Conservation (phyloP, 768 basidiomycete genomes). For the Lyophyllum shimeji region DNA sequence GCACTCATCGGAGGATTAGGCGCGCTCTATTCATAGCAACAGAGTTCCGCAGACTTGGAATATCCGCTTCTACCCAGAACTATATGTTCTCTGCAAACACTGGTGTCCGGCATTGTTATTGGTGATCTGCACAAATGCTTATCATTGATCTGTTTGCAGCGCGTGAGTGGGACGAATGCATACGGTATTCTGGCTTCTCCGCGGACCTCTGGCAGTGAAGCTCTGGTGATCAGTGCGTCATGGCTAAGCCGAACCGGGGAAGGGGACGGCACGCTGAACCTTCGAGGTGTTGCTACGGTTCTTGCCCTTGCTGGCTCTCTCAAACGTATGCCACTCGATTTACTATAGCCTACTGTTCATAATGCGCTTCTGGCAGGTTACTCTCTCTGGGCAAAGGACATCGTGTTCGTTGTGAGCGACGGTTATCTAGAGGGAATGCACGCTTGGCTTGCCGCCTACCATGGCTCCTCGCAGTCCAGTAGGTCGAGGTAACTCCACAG, state of each 20-base stretch:
- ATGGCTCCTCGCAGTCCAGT: constrained; percentile 70
- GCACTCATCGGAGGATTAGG: constrained; percentile 38
- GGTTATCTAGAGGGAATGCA: constrained; percentile 90
- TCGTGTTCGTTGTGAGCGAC: constrained; percentile 88
- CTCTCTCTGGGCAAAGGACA: constrained; percentile 93
- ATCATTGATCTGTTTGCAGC: constrained; percentile 33
- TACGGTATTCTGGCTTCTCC: constrained; percentile 85
- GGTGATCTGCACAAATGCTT: background rate
- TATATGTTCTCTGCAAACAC: constrained; percentile 58
- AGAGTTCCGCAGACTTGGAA: constrained; percentile 75
- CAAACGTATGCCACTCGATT: constrained; percentile 55
- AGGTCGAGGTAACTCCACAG: constrained; percentile 5
- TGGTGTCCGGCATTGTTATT: constrained; percentile 43
- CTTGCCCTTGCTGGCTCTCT: constrained; percentile 83
- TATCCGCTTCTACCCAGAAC: constrained; percentile 65
- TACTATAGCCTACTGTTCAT: background rate
- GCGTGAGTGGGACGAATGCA: constrained; percentile 67
- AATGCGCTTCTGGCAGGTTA: constrained; percentile 48
- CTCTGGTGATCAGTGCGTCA: constrained; percentile 88
- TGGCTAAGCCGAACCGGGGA: constrained; percentile 75
- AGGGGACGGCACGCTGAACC: constrained; percentile 62
- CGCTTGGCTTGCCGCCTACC: constrained; percentile 87
- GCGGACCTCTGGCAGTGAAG: constrained; percentile 90
- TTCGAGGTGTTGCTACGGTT: constrained; percentile 85
- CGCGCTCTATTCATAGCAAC: constrained; percentile 58